Evolutionary conservation across 345 rosid species (phyloP).

Genomic region (Limnanthes douglasii): DNA sequence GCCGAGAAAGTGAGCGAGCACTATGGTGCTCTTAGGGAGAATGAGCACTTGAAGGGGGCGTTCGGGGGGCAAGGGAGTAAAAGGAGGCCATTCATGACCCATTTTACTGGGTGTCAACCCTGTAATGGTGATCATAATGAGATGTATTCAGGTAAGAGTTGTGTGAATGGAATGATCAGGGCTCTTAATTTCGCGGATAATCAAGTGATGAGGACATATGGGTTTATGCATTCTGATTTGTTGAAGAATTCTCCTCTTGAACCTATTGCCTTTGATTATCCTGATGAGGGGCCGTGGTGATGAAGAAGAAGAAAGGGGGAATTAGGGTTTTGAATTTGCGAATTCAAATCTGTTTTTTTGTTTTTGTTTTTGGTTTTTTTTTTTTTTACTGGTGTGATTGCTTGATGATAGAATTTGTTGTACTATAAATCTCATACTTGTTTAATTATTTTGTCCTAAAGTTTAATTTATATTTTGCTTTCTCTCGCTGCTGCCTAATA

Average conservation of each 20-base stretch:
- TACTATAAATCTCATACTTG: too few relatives aligned
- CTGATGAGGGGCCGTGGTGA: constrained; percentile 72
- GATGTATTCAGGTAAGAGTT: constrained; percentile 62
- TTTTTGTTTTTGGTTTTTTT: background rate
- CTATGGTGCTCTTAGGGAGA: constrained; percentile 52
- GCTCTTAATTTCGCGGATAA: constrained; percentile 95
- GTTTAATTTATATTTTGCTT: too few relatives aligned
- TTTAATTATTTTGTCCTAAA: too few relatives aligned
- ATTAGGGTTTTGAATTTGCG: too few relatives aligned
- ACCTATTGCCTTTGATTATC: constrained; percentile 65
- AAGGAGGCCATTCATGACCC: constrained; percentile 79
- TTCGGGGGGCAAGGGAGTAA: constrained; percentile 44
- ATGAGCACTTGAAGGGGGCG: constrained; percentile 27
- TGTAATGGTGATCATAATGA: constrained; percentile 78
- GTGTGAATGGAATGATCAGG: constrained; percentile 64
- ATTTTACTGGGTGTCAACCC: constrained; percentile 93
- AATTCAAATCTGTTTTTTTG: background rate
- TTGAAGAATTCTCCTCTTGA: constrained; percentile 33
- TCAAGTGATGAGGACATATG: constrained; percentile 75
- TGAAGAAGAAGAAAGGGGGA: constrained; percentile 1
- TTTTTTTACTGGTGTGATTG: background rate
- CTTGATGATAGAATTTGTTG: too few relatives aligned
- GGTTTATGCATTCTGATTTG: constrained; percentile 59
- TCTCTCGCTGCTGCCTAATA: too few relatives aligned
- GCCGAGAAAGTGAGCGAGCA: constrained; percentile 76